Conservation (phyloP, 2,329 filamentous ascomycete species). For the Botryotinia globosa region DNA sequence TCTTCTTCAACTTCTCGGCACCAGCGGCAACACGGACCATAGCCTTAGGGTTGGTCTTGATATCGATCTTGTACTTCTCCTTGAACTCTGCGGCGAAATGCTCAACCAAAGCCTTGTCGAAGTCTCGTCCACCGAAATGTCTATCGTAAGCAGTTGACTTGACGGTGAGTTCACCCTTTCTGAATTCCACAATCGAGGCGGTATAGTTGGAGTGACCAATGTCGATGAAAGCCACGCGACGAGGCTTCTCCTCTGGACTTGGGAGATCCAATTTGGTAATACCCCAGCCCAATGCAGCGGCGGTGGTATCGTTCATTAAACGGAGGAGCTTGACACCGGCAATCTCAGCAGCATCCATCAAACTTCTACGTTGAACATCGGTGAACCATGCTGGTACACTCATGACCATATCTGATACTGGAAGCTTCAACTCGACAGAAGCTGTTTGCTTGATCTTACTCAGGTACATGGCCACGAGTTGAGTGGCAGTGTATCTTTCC, state of each 20-base stretch:
- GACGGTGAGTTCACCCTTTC: conserved; percentile 92
- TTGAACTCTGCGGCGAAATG: conserved; percentile 96
- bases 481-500: conserved; percentile 89
- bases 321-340: conserved; percentile 89
- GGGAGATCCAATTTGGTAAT: conserved; percentile 98
- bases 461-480: conserved; percentile 92
- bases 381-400: conserved; percentile 97
- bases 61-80: conserved; percentile 96
- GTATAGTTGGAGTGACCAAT: conserved; percentile 97
- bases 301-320: conserved; percentile 97
- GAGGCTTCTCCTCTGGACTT: conserved; percentile 82
- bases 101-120: conserved; percentile 91
- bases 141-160: conserved; percentile 91
- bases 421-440: conserved; percentile 80
- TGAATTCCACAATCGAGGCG: conserved; percentile 90
- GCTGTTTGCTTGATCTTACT: conserved; percentile 92
- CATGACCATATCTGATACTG: conserved; percentile 89
- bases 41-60: conserved; percentile 86
- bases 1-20: conserved; percentile 98
- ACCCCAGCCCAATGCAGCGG: conserved; percentile 91
- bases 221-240: conserved; percentile 87
- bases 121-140: conserved; percentile 95
- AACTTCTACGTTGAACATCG: conserved; percentile 81
- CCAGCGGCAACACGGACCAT: conserved; percentile 81
- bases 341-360: conserved; percentile 90